phyloP scores from a whole-genome alignment of 305 asterid species.

The Caryopteris hybrid region DNA sequence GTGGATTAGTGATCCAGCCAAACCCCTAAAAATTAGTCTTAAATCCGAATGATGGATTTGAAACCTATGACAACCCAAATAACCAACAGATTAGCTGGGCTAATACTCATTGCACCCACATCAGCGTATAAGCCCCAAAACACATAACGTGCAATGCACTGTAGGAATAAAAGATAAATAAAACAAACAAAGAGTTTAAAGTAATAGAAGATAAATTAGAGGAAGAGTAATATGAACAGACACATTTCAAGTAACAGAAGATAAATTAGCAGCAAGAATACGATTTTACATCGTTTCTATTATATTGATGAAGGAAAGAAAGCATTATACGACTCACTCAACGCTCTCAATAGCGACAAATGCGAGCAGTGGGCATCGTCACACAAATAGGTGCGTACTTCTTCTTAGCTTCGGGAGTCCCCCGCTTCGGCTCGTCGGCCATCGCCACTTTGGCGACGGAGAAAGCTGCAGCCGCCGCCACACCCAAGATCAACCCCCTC shows the following conservation, averaged over 20 bases:
- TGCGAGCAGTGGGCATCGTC: constrained; percentile 74
- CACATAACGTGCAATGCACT: too few species aligned
- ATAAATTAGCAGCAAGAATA: too few species aligned
- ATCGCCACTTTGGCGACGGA: constrained; percentile 38
- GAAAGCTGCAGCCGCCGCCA: constrained; percentile 46
- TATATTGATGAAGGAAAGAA: neutral
- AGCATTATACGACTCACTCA: too few species aligned
- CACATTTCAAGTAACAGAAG: neutral
- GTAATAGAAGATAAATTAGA: neutral
- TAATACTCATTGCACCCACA: too few species aligned
- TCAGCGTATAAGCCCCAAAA: too few species aligned
- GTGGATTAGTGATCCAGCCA: too few species aligned
- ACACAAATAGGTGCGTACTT: constrained; percentile 71
- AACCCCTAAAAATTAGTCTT: too few species aligned
- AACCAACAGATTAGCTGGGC: too few species aligned
- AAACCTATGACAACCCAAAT: too few species aligned
- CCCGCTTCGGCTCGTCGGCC: constrained; percentile 64
- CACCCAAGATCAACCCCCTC: constrained; percentile 57
- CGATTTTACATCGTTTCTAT: constrained; percentile 13
- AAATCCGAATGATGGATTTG: too few species aligned
- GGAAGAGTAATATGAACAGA: neutral
- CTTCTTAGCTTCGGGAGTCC: constrained; percentile 57
- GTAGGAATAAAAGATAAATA: too few species aligned
- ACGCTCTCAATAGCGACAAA: constrained; percentile 37
- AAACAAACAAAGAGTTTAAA: too few species aligned